phyloP scores from a whole-genome alignment of 257 asterid species.

The Solanum appendiculatum region DNA sequence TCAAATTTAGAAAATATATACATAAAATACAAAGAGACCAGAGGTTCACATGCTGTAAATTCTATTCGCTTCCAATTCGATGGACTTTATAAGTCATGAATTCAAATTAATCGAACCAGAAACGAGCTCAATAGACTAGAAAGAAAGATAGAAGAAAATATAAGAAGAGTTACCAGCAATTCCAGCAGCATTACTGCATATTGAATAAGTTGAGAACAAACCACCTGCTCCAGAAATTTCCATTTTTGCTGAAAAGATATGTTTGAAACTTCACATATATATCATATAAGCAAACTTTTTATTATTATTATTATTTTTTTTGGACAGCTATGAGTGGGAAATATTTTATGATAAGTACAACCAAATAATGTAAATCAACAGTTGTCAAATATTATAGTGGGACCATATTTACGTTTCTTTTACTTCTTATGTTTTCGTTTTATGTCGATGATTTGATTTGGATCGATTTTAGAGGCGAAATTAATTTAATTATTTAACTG shows the following conservation, averaged over 20 bases:
- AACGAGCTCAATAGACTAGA: neutral
- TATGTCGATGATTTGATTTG: too few species aligned
- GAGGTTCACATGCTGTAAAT: too few species aligned
- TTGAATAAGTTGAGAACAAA: neutral
- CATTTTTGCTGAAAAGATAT: neutral
- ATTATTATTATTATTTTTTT: too few species aligned
- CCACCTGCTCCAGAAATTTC: neutral
- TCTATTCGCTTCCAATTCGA: neutral
- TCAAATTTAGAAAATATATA: neutral
- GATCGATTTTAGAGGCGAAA: too few species aligned
- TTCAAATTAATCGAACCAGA: neutral
- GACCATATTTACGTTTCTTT: neutral
- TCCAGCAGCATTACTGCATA: conserved; percentile 1
- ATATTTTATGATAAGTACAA: neutral
- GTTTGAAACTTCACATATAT: neutral
- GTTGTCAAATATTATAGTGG: neutral
- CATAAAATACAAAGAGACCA: too few species aligned
- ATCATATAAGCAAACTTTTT: neutral
- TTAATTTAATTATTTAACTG: too few species aligned
- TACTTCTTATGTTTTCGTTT: too few species aligned
- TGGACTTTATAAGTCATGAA: neutral
- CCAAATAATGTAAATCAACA: neutral
- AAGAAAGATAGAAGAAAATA: neutral
- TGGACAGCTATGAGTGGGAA: neutral
- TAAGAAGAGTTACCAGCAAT: neutral